Conservation (phyloP, 441 rosid genomes). For the Populus hybrid region DNA sequence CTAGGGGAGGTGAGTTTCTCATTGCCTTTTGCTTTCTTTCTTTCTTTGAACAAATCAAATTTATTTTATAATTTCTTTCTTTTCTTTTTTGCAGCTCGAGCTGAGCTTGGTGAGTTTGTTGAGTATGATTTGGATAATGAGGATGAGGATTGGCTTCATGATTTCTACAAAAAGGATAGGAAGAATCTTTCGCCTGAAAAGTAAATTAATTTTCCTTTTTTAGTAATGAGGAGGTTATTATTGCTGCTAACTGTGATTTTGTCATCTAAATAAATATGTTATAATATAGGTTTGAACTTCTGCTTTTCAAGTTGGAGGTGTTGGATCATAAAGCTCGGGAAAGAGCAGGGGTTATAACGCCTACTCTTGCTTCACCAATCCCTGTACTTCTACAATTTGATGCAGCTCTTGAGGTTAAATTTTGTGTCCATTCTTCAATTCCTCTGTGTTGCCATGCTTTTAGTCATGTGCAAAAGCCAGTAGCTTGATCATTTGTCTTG, state of each 20-base stretch:
- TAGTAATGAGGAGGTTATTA: not conserved
- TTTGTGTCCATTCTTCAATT: constrained; percentile 20
- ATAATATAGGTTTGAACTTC: constrained; percentile 63
- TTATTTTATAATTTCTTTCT: not conserved
- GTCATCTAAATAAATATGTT: constrained; percentile 4
- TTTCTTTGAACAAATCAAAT: not conserved
- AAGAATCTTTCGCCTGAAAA: constrained; percentile 65
- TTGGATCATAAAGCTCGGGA: constrained; percentile 97
- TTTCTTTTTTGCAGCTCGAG: constrained; percentile 57
- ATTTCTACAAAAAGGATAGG: constrained; percentile 47
- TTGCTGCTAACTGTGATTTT: constrained; percentile 3
- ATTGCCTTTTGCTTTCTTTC: not conserved
- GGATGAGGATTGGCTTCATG: constrained; percentile 94
- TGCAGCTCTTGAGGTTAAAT: constrained; percentile 75
- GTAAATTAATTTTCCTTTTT: constrained; percentile 31
- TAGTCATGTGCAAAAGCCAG: not conserved
- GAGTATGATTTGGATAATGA: constrained; percentile 98
- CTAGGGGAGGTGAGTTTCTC: constrained; percentile 75
- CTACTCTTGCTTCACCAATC: constrained; percentile 78
- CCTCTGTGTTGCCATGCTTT: not conserved
- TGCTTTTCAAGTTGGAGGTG: constrained; percentile 86
- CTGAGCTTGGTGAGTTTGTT: constrained; percentile 94
- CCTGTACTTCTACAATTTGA: constrained; percentile 80
- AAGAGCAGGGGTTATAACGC: constrained; percentile 85
- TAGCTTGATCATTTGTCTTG: not conserved